These are phyloP conservation scores for Globisporangium okanoganense DNA, from an alignment of 352 stramenopile species.

Conservation along the genomic window DNA sequence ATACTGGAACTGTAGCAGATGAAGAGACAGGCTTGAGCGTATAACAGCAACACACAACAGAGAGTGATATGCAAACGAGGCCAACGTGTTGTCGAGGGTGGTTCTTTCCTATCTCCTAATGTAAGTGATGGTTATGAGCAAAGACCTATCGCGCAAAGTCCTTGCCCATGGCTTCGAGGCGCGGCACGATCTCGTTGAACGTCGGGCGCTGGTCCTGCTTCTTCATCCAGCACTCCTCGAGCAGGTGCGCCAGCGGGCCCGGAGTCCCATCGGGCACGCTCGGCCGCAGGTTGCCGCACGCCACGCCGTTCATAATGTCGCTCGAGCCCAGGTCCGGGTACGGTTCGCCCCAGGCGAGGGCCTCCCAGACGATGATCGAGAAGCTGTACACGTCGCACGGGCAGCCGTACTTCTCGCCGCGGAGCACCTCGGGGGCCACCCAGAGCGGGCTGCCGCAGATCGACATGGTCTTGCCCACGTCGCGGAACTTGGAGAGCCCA, in stretches of 20 bases:
- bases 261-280: constrained; percentile 68
- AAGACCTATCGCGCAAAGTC: constrained; percentile 47
- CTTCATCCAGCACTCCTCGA: constrained; percentile 84
- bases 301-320: constrained; percentile 85
- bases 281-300: constrained; percentile 67
- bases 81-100: too few species aligned
- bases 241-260: constrained; percentile 39
- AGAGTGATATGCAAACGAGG: not conserved
- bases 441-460: constrained; percentile 82
- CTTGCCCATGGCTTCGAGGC: constrained; percentile 76
- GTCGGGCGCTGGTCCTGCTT: constrained; percentile 76
- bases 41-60: not conserved
- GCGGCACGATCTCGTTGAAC: constrained; percentile 80
- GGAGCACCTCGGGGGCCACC: constrained; percentile 76
- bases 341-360: constrained; percentile 71
- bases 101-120: not conserved
- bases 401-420: constrained; percentile 78
- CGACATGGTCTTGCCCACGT: constrained; percentile 85
- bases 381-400: constrained; percentile 86
- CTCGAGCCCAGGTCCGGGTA: constrained; percentile 78
- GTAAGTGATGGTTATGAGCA: too few species aligned
- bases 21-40: not conserved
- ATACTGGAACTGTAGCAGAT: not conserved
- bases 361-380: constrained; percentile 89
- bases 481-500: constrained; percentile 77